Evolutionary conservation across 352 stramenopile species (phyloP).

Genomic region (Globisporangium polare): DNA sequence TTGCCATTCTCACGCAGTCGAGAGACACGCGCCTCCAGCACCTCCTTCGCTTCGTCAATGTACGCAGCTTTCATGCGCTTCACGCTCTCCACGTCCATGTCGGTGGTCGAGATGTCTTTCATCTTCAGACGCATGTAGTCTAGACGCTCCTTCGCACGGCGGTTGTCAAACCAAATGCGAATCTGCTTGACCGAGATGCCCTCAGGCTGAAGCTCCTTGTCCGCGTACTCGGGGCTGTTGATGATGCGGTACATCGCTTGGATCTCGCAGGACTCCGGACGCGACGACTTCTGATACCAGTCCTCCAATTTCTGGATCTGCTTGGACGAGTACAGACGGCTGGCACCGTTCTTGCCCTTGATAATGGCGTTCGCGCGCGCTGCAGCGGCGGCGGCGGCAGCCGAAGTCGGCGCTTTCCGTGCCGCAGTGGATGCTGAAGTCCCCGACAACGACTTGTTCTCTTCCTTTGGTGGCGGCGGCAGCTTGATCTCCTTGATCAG

Average conservation of each 20-base stretch:
- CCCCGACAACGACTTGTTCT: conserved; percentile 33
- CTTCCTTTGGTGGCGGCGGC: conserved; percentile 38
- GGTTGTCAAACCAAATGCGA: conserved; percentile 88
- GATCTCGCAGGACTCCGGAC: conserved; percentile 80
- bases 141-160: conserved; percentile 75
- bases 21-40: conserved; percentile 78
- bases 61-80: conserved; percentile 88
- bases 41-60: conserved; percentile 87
- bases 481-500: conserved; percentile 76
- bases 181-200: conserved; percentile 87
- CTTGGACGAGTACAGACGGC: conserved; percentile 80
- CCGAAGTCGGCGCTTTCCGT: conserved; percentile 16
- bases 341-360: conserved; percentile 77
- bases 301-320: conserved; percentile 89
- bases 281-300: conserved; percentile 83
- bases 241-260: conserved; percentile 90
- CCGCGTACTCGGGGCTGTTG: conserved; percentile 77
- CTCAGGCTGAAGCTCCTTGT: conserved; percentile 80
- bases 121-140: conserved; percentile 90
- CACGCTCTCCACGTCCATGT: conserved; percentile 80
- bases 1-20: conserved; percentile 76
- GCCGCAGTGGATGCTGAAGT: conserved; percentile 21
- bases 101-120: conserved; percentile 82
- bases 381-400: conserved; percentile 8
- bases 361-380: conserved; percentile 33